Percentiles rank a stretch among this genome's conserved stretches.
Conservation (phyloP, 768 basidiomycete genomes). For the Tremella yokohamensis region DNA sequence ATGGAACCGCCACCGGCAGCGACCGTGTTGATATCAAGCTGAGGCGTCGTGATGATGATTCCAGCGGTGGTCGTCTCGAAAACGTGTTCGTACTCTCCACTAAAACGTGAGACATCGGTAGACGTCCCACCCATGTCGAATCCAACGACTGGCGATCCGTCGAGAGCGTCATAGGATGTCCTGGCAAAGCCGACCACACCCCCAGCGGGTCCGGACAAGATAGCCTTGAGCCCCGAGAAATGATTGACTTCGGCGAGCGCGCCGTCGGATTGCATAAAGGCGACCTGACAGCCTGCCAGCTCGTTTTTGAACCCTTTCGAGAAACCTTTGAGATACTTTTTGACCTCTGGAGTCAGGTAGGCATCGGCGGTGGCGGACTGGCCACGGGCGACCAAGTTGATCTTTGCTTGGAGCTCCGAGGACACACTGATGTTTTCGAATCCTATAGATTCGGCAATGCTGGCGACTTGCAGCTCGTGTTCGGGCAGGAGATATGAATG, state of each 20-base stretch:
- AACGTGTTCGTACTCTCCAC: conserved; percentile 59
- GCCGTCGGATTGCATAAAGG: conserved; percentile 86
- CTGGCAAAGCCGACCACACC: conserved; percentile 91
- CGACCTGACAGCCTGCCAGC: conserved; percentile 59
- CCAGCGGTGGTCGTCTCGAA: conserved; percentile 88
- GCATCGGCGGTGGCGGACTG: conserved; percentile 91
- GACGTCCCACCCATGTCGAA: conserved; percentile 66
- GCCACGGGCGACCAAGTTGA: conserved; percentile 77
- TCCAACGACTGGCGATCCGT: conserved; percentile 75
- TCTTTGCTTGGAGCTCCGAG: conserved; percentile 52
- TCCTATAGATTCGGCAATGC: conserved; percentile 74
- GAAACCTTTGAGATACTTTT: conserved; percentile 83
- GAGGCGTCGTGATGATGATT: conserved; percentile 85
- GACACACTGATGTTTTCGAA: conserved; percentile 76
- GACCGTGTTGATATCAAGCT: conserved; percentile 81
- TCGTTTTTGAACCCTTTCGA: conserved; percentile 78
- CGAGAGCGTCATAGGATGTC: conserved; percentile 75
- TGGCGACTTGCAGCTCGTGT: conserved; percentile 72
- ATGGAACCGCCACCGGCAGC: conserved; percentile 93
- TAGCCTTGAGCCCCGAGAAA: conserved; percentile 60
- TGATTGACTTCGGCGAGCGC: conserved; percentile 56
- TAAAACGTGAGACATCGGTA: conserved; percentile 88
- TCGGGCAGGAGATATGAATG: conserved; percentile 90
- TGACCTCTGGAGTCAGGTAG: conserved; percentile 84
- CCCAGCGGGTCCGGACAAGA: conserved; percentile 64